These are phyloP conservation scores for Rhodotorula babjevae DNA, from an alignment of 768 basidiomycete species.

Conservation along the genomic window DNA sequence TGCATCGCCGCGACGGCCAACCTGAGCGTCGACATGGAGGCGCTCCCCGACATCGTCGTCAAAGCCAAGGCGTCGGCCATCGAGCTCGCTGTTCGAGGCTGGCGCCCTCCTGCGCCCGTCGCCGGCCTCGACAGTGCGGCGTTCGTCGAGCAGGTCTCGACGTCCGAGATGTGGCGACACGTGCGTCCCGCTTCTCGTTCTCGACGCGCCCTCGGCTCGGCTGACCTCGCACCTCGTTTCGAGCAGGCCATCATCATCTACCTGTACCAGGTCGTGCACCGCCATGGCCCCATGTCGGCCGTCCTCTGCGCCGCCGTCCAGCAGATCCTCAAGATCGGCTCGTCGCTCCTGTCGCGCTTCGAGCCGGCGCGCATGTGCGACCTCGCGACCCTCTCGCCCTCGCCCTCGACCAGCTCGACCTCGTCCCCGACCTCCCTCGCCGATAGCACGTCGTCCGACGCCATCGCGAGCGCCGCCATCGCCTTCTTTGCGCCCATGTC, in stretches of 20 bases:
- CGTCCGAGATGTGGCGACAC: constrained; percentile 35
- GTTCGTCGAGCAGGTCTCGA: constrained; percentile 9
- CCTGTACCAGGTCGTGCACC: constrained; percentile 28
- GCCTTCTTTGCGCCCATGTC: constrained; percentile 9
- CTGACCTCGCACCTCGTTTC: background rate
- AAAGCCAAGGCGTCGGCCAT: constrained; percentile 20
- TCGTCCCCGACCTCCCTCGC: background rate
- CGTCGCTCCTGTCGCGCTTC: background rate
- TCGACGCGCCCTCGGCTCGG: background rate
- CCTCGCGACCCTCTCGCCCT: background rate
- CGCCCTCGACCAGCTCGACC: no score
- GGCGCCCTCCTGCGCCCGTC: constrained; percentile 10
- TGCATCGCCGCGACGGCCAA: constrained; percentile 28
- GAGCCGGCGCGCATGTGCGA: background rate
- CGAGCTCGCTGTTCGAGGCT: constrained; percentile 20
- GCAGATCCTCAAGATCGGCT: constrained; percentile 29
- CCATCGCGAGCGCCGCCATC: background rate
- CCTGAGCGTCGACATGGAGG: constrained; percentile 22
- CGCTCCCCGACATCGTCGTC: constrained; percentile 24
- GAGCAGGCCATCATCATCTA: constrained; percentile 23
- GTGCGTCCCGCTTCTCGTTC: constrained; percentile 4
- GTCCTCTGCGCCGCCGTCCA: background rate
- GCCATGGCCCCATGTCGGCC: constrained; percentile 20
- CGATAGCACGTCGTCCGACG: background rate
- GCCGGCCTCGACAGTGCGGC: constrained; percentile 1